Conservation (phyloP, 176 grass and related monocot species). For the Avena atlantica region DNA sequence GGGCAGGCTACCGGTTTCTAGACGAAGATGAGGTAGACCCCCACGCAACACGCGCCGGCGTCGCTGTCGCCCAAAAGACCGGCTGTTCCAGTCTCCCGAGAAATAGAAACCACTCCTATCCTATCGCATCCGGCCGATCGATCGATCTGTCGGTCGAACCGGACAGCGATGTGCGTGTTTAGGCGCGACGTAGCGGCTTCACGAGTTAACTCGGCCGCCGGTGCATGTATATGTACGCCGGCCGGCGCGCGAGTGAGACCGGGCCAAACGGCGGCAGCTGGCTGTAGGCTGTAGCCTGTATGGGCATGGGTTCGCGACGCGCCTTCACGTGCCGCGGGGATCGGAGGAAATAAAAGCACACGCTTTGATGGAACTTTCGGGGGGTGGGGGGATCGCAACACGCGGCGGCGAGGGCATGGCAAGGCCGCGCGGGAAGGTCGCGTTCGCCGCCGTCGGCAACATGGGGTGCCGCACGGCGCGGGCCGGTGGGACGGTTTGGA, state of each 20-base stretch:
- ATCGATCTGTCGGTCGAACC: not conserved
- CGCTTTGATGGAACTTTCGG: not conserved
- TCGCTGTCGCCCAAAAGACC: conserved; percentile 40
- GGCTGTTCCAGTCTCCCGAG: conserved; percentile 15
- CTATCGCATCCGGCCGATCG: not conserved
- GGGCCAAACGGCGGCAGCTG: conserved; percentile 11
- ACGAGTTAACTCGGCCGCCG: not conserved
- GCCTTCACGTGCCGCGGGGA: conserved; percentile 31
- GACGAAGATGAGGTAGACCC: not conserved
- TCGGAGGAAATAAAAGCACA: too few species aligned
- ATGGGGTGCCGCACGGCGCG: conserved; percentile 16
- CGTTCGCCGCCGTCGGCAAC: conserved; percentile 13
- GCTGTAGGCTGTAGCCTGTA: not conserved
- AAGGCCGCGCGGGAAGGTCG: too few species aligned
- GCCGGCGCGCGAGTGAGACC: not conserved
- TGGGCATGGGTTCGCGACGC: not conserved
- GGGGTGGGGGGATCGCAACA: not conserved
- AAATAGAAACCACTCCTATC: not conserved
- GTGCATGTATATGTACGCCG: not conserved
- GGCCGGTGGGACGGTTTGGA: not conserved
- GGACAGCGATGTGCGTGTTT: conserved; percentile 15
- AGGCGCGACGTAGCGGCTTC: not conserved
- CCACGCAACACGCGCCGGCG: conserved; percentile 10
- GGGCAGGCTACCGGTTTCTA: conserved; percentile 13
- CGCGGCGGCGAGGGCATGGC: not conserved